phyloP scores from a whole-genome alignment of 2,329 filamentous ascomycete genomes.

The Fusarium brachygibbosum region DNA sequence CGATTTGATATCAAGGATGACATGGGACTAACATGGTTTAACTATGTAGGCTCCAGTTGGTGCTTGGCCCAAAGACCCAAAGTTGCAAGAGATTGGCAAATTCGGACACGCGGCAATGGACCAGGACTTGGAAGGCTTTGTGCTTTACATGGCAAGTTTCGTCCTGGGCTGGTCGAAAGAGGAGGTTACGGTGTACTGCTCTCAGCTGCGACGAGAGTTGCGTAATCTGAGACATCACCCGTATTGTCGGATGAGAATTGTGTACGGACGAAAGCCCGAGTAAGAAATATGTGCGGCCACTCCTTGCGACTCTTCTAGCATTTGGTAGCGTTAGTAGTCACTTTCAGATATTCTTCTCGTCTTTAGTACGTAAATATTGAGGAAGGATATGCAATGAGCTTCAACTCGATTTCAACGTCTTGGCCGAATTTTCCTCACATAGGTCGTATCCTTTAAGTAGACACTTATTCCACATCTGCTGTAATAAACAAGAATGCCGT shows the following conservation, averaged over 20 bases:
- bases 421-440: no score
- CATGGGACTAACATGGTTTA: background rate
- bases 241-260: constrained; percentile 23
- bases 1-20: background rate
- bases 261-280: constrained; percentile 24
- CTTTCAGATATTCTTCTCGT: background rate
- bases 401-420: no score
- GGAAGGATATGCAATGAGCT: no score
- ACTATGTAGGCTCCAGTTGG: constrained; percentile 6
- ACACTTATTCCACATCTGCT: no score
- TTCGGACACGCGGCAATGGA: constrained; percentile 19
- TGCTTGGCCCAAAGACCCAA: constrained; percentile 13
- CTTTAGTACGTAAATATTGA: no score
- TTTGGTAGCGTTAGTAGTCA: background rate
- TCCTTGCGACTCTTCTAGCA: background rate
- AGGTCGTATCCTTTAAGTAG: no score
- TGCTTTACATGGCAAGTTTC: constrained; percentile 24
- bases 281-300: accelerated
- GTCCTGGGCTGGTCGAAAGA: constrained; percentile 29
- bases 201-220: constrained; percentile 25
- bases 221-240: constrained; percentile 9
- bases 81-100: constrained; percentile 12
- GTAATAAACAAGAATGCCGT: no score
- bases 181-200: constrained; percentile 26
- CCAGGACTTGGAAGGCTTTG: constrained; percentile 17